Evolutionary conservation across 2,329 filamentous ascomycete species (phyloP), one percentile per base, ranked within the genome.

Genomic region (Aspergillus piperis): DNA sequence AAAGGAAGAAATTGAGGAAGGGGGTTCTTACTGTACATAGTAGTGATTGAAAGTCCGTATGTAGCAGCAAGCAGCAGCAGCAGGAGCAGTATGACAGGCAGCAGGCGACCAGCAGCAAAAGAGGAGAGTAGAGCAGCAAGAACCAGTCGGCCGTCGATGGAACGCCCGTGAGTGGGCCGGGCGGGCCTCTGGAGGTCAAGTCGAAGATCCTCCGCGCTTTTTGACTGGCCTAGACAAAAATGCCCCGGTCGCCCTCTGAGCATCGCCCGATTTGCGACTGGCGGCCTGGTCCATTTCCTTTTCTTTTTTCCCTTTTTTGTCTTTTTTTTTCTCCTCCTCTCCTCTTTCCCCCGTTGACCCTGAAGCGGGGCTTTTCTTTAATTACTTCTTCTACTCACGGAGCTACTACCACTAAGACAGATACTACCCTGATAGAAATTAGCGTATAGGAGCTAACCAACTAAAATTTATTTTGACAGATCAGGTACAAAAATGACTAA

Each of bases 151-250:
- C 55, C 57, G 30, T 63, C 52, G 60, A 64, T 64, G 60, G 64
- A 66, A 62, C 56, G 57, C 61, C 58, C 57, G 52, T 38, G 42
- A 61, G 66, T 66, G 66, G 66, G 66, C 66, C 66, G 48, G 51
- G 61, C 53, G 63, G 62, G 62, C 54, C 59, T 62, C 61, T 66
- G 60, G 30, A 62, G 62, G 62, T 55, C 60, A 63, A 61, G 53
- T 60, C 55, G 66, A 67, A 60, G 66, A 68, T 68, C 66, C 64
- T 68, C 66, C 63, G 59, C 64, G 64, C 60, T 64, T 36, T 60
- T 50, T 64, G 54, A 64, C 66, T 66, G 64, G 62, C 59, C 51
- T 63, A 52, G 51, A 57, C 47, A 50, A 59, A 61, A 61, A 60
- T 59, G 59, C 49, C 57, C 58, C 57, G 58, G 57, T 25, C 44